These are phyloP conservation scores for Laburnicola sp. DNA, from an alignment of 2,329 filamentous ascomycete species.

Conservation along the genomic window DNA sequence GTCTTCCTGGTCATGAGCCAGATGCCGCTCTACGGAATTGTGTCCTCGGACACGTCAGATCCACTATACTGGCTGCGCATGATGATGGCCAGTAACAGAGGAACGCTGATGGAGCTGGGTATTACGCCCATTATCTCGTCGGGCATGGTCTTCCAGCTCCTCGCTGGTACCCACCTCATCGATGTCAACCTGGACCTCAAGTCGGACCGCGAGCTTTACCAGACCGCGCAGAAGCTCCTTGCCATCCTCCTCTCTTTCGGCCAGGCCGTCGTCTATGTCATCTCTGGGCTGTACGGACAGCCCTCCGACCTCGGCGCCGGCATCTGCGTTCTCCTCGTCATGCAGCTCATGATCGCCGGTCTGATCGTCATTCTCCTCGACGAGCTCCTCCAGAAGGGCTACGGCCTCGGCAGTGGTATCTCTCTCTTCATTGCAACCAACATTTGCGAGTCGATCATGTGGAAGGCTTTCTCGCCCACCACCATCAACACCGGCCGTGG, in stretches of 20 bases:
- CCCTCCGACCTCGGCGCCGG: too few relatives aligned
- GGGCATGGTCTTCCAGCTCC: constrained; percentile 99
- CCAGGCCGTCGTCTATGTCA: too few relatives aligned
- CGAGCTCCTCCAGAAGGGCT: too few relatives aligned
- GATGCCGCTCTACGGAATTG: constrained; percentile 95
- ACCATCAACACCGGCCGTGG: constrained; percentile 99
- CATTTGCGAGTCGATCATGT: constrained; percentile 99
- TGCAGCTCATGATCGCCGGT: too few relatives aligned
- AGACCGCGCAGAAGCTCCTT: constrained; percentile 97
- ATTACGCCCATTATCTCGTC: constrained; percentile 98
- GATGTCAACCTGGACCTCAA: constrained; percentile 99
- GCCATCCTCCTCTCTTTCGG: too few relatives aligned
- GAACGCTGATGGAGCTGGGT: constrained; percentile 93
- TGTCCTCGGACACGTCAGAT: constrained; percentile 93
- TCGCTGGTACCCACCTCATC: constrained; percentile 98
- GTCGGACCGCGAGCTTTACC: constrained; percentile 99
- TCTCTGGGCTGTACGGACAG: too few relatives aligned
- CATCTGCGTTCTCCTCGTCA: too few relatives aligned
- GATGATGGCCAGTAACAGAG: constrained; percentile 99
- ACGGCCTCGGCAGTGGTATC: too few relatives aligned
- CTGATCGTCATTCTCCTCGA: too few relatives aligned
- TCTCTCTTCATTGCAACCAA: too few relatives aligned
- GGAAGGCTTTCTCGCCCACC: constrained; percentile 99
- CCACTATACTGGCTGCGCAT: constrained; percentile 99
- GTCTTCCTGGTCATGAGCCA: constrained; percentile 99